Percentiles rank a stretch among this genome's conserved stretches.
phyloP scores from a whole-genome alignment of 2,329 filamentous ascomycete genomes.

The Tolypocladium sp. region DNA sequence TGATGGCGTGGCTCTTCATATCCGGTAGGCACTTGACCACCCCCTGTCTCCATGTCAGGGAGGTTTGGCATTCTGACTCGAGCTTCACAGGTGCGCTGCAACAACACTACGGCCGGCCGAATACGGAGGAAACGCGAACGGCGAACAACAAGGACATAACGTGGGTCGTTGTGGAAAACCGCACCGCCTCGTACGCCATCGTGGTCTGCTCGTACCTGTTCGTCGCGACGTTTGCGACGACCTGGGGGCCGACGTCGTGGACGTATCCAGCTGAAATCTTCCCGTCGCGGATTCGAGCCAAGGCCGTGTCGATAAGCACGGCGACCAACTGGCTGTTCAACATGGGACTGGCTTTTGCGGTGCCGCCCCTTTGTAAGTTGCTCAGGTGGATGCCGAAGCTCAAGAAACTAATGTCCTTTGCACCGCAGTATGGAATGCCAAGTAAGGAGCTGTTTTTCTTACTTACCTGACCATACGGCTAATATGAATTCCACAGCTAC shows the following conservation, averaged over 20 bases:
- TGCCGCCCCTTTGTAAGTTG: conserved; percentile 37
- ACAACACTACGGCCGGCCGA: conserved; percentile 46
- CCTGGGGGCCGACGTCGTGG: conserved; percentile 35
- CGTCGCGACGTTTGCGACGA: conserved; percentile 35
- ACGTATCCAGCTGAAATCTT: conserved; percentile 39
- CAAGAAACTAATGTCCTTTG: too few relatives aligned
- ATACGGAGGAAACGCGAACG: conserved; percentile 26
- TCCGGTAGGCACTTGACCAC: conserved; percentile 29
- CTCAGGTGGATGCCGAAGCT: too few relatives aligned
- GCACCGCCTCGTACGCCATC: conserved; percentile 49
- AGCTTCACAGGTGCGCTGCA: conserved; percentile 39
- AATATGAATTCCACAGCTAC: conserved; percentile 20
- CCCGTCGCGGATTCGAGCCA: conserved; percentile 30
- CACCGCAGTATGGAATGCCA: conserved; percentile 38
- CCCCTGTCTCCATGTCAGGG: too few relatives aligned
- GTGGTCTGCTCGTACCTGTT: conserved; percentile 55
- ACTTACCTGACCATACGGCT: background rate
- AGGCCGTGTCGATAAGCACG: conserved; percentile 33
- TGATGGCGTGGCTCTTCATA: conserved; percentile 54
- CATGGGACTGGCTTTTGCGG: conserved; percentile 21
- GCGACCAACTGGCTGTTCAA: conserved; percentile 26
- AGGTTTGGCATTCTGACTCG: background rate
- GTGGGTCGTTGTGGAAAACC: conserved; percentile 46
- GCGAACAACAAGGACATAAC: conserved; percentile 37
- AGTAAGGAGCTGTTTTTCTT: conserved; percentile 15